These are phyloP conservation scores for Hypsizygus marmoreus DNA, from an alignment of 768 basidiomycete species.

Conservation along the genomic window DNA sequence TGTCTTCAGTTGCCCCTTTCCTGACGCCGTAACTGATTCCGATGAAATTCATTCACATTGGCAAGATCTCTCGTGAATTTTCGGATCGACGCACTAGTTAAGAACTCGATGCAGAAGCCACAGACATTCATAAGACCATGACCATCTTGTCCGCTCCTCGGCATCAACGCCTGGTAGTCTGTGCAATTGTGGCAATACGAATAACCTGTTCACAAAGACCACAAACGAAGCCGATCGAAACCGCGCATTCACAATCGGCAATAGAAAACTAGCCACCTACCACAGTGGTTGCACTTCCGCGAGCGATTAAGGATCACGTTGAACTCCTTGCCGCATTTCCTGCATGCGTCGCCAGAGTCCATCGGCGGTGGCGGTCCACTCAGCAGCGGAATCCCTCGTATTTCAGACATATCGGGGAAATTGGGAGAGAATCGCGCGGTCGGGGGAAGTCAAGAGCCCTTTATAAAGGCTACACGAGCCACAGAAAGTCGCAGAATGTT, in stretches of 20 bases:
- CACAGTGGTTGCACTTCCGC: constrained; percentile 74
- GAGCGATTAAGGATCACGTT: constrained; percentile 64
- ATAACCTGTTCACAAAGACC: constrained; percentile 55
- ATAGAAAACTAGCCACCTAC: constrained; percentile 37
- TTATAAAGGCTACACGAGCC: constrained; percentile 1
- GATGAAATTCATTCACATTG: constrained; percentile 6
- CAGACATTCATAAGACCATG: constrained; percentile 72
- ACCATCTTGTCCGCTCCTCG: constrained; percentile 56
- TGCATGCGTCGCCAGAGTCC: constrained; percentile 43
- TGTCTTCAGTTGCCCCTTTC: constrained; percentile 54
- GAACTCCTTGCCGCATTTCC: constrained; percentile 78
- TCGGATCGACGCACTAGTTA: constrained; percentile 51
- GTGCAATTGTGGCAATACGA: constrained; percentile 72
- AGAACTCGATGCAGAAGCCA: constrained; percentile 69
- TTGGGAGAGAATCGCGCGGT: not conserved
- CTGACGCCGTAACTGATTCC: constrained; percentile 70
- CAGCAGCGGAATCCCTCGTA: constrained; percentile 65
- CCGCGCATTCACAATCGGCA: not conserved
- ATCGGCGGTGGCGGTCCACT: constrained; percentile 61
- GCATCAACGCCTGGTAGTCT: constrained; percentile 79
- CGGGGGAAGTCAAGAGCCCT: not conserved
- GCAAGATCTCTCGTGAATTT: constrained; percentile 1
- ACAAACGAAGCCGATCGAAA: constrained; percentile 8
- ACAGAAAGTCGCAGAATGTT: constrained; percentile 17
- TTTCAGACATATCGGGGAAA: constrained; percentile 20